Evolutionary conservation across 495 filamentous ascomycete species (phyloP).

Genomic region (Penicillium dipodomyicola): DNA sequence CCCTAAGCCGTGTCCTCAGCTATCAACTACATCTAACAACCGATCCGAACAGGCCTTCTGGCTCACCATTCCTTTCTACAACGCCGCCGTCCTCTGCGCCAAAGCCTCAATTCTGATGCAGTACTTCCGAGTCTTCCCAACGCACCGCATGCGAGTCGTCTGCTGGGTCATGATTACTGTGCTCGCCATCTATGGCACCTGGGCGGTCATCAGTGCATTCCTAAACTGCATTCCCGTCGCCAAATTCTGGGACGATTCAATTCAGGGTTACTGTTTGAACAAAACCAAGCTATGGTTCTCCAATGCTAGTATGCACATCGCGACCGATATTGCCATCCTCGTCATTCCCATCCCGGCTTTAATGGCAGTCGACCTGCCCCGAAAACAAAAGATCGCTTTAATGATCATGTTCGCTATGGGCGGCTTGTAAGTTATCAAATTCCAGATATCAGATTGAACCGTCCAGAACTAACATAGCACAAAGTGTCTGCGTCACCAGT

Average conservation of each 20-base stretch:
- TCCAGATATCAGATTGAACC: conserved; percentile 1
- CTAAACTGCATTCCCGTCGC: conserved; percentile 47
- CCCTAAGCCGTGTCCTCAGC: neutral
- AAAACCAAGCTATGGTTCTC: conserved; percentile 48
- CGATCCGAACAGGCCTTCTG: conserved; percentile 36
- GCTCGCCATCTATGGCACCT: conserved; percentile 40
- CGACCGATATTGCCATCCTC: conserved; percentile 52
- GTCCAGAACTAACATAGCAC: conserved; percentile 5
- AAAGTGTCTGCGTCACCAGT: conserved; percentile 48
- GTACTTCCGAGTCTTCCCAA: conserved; percentile 49
- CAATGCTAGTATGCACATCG: conserved; percentile 51
- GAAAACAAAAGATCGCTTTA: conserved; percentile 46
- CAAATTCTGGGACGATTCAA: conserved; percentile 41
- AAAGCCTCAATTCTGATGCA: conserved; percentile 53
- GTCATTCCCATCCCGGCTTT: conserved; percentile 52
- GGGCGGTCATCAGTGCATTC: conserved; percentile 45
- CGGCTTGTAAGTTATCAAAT: conserved; percentile 42
- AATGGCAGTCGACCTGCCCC: conserved; percentile 43
- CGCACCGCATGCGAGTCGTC: conserved; percentile 37
- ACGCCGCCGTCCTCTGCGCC: conserved; percentile 49
- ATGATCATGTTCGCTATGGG: conserved; percentile 52
- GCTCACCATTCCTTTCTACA: conserved; percentile 48
- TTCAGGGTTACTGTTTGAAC: conserved; percentile 39
- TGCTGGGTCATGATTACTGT: conserved; percentile 45
- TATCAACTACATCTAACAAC: neutral